Conservation (phyloP, 1,284 basidiomycete genomes). For the Austroboletus niveus region DNA sequence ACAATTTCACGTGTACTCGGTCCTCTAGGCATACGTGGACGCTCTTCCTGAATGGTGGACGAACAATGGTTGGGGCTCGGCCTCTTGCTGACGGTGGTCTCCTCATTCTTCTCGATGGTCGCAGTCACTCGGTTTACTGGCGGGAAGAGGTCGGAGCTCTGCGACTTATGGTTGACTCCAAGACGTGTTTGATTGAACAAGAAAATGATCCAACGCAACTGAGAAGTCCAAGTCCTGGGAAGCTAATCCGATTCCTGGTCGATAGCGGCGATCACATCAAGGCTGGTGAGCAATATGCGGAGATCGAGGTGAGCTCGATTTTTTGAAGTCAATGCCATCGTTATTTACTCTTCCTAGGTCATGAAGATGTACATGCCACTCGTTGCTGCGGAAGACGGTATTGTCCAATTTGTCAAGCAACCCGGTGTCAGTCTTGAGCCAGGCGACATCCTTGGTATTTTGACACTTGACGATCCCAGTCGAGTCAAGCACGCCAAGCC, state of each 20-base stretch:
- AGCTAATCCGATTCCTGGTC: conserved; percentile 92
- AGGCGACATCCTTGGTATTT: conserved; percentile 98
- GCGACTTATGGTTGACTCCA: conserved; percentile 92
- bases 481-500: conserved; percentile 99
- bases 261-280: conserved; percentile 97
- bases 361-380: conserved; percentile 99
- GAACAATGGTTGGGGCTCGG: conserved; percentile 86
- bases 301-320: conserved; percentile 77
- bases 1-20: conserved; percentile 94
- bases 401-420: conserved; percentile 97
- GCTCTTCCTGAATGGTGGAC: conserved; percentile 93
- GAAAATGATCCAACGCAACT: conserved; percentile 99
- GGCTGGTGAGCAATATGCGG: conserved; percentile 95
- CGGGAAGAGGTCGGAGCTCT: conserved; percentile 96
- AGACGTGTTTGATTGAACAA: conserved; percentile 98
- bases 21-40: conserved; percentile 90
- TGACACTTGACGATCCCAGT: conserved; percentile 94
- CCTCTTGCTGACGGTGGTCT: conserved; percentile 95
- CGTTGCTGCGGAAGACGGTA: conserved; percentile 93
- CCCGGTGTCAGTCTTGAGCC: conserved; percentile 95
- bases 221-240: conserved; percentile 94
- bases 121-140: conserved; percentile 98
- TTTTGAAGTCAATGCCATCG: not conserved
- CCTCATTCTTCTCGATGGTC: conserved; percentile 87
- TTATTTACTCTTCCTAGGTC: conserved; percentile 51